phyloP scores from a whole-genome alignment of 148 eudicot genomes.

The Limonium bicolor region DNA sequence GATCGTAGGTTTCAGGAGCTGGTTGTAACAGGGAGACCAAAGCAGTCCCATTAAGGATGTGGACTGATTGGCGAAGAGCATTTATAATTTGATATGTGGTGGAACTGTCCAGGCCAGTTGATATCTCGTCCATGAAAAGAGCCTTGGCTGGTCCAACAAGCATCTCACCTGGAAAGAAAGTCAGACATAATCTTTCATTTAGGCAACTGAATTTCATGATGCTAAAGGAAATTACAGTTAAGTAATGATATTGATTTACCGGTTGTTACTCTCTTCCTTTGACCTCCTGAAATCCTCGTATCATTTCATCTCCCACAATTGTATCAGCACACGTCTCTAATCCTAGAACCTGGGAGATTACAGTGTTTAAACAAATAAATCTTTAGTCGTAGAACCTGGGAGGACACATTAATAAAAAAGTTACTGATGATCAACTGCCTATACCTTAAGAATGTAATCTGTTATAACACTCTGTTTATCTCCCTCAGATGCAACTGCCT shows the following conservation, averaged over 20 bases:
- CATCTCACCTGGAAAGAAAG: conserved; percentile 26
- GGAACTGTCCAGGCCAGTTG: conserved; percentile 39
- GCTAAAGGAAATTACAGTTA: too few species aligned
- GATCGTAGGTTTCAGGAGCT: conserved; percentile 29
- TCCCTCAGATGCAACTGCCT: conserved; percentile 26
- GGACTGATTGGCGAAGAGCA: conserved; percentile 18
- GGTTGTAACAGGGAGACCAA: conserved; percentile 35
- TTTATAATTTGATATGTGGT: conserved; percentile 34
- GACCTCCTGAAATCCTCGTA: conserved; percentile 45
- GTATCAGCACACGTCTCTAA: conserved; percentile 38
- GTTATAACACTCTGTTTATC: conserved; percentile 23
- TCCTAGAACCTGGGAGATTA: conserved; percentile 23
- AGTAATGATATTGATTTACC: too few species aligned
- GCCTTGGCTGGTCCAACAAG: conserved; percentile 36
- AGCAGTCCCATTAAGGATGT: conserved; percentile 24
- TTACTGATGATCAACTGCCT: too few species aligned
- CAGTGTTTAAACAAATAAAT: not conserved
- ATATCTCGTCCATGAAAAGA: conserved; percentile 41
- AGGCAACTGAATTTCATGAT: too few species aligned
- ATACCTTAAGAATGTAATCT: conserved; percentile 31
- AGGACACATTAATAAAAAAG: not conserved
- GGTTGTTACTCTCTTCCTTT: conserved; percentile 33
- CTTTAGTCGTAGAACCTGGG: not conserved
- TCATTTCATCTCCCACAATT: conserved; percentile 33
- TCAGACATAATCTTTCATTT: too few species aligned